Percentiles rank a stretch among this genome's conserved stretches.
phyloP scores from a whole-genome alignment of 2,329 filamentous ascomycete species.

The Alternaria rosae region DNA sequence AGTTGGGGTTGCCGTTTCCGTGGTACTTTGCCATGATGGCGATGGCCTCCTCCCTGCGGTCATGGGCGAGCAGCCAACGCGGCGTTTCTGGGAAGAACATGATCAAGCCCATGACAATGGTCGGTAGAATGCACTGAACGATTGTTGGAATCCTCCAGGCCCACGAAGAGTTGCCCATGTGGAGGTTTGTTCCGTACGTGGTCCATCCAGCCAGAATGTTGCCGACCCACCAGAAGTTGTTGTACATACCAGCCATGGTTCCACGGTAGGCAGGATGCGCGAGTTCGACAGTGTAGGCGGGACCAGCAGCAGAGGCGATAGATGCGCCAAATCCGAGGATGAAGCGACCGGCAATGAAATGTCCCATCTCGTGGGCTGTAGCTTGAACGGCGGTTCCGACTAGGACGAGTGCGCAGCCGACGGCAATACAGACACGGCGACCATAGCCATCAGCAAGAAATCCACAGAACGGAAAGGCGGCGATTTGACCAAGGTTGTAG shows the following conservation, averaged over 20 bases:
- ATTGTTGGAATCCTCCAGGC: constrained; percentile 61
- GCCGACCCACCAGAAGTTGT: constrained; percentile 56
- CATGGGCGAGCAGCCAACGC: constrained; percentile 57
- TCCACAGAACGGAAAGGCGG: constrained; percentile 57
- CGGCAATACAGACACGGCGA: constrained; percentile 63
- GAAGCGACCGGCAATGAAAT: constrained; percentile 61
- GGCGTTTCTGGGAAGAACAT: constrained; percentile 41
- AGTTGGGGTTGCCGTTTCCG: constrained; percentile 54
- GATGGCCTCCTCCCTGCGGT: constrained; percentile 64
- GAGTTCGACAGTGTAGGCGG: constrained; percentile 67
- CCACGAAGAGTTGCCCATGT: constrained; percentile 51
- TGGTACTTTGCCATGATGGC: constrained; percentile 67
- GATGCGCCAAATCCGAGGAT: constrained; percentile 59
- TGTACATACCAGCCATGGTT: constrained; percentile 65
- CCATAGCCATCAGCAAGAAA: constrained; percentile 55
- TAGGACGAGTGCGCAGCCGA: constrained; percentile 62
- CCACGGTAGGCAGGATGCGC: constrained; percentile 68
- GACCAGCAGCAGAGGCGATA: constrained; percentile 64
- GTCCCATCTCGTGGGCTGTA: constrained; percentile 55
- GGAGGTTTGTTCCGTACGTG: constrained; percentile 51
- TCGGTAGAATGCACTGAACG: constrained; percentile 39
- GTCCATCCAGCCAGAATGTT: constrained; percentile 64
- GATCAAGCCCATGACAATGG: constrained; percentile 56
- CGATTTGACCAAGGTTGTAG: constrained; percentile 60
- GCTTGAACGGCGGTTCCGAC: constrained; percentile 61